Evolutionary conservation across 495 filamentous ascomycete genomes (phyloP).

Genomic region (Lophiotrema nucula): DNA sequence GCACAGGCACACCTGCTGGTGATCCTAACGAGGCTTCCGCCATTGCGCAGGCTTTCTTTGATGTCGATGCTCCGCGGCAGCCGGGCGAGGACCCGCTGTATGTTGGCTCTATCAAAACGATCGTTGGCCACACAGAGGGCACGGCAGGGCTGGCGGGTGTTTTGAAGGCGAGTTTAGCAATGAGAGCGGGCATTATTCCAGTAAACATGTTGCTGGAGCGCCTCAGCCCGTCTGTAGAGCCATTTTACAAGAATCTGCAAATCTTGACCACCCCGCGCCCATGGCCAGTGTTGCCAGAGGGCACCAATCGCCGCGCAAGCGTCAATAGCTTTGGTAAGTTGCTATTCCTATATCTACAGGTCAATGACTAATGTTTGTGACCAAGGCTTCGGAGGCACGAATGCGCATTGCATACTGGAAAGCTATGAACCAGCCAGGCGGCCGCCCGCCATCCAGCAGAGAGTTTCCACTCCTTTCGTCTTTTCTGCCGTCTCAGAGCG

Average conservation of each 20-base stretch:
- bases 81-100: conserved; percentile 34
- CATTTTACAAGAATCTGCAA: conserved; percentile 9
- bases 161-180: conserved; percentile 34
- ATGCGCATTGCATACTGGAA: conserved; percentile 20
- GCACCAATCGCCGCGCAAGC: not conserved
- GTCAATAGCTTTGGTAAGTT: conserved; percentile 11
- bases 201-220: conserved; percentile 9
- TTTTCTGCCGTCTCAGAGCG: not conserved
- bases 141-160: conserved; percentile 35
- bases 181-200: conserved; percentile 31
- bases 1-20: conserved; percentile 33
- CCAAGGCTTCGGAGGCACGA: conserved; percentile 21
- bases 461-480: not conserved
- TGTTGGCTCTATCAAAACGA: conserved; percentile 37
- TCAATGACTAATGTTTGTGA: not conserved
- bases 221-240: conserved; percentile 11
- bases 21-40: conserved; percentile 44
- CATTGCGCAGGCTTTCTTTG: conserved; percentile 34
- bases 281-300: conserved; percentile 16
- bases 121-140: conserved; percentile 42
- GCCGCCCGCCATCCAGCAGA: too few relatives aligned
- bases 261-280: not conserved
- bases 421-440: not conserved
- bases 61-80: conserved; percentile 39
- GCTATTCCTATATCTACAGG: not conserved